A percentile compares a stretch with the other conserved stretches of the same genome.
Conservation (phyloP, 306 rosid species). For the Quercus cerris region DNA sequence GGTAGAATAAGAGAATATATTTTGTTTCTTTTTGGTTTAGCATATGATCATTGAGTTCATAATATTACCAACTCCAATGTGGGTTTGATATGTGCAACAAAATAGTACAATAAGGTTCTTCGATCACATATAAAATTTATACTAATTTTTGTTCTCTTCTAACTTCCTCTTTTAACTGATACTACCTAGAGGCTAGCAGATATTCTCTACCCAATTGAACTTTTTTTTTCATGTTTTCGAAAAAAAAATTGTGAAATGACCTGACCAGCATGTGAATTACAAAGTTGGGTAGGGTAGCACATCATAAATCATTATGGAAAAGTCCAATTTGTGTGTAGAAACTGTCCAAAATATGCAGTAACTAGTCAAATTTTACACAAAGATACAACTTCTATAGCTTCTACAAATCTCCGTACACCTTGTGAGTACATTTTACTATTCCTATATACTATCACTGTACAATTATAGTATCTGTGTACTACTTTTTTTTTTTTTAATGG, state of each 20-base stretch:
- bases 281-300: background rate
- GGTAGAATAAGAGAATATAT: background rate
- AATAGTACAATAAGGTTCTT: background rate
- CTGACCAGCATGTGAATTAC: background rate
- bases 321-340: too few species aligned
- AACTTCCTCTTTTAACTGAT: background rate
- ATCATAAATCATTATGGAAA: background rate
- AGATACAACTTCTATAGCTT: too few species aligned
- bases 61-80: background rate
- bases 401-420: background rate
- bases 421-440: too few species aligned
- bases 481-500: too few species aligned
- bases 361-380: too few species aligned
- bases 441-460: too few species aligned
- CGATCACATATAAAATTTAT: background rate
- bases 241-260: background rate
- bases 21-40: too few species aligned
- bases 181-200: background rate
- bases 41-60: background rate
- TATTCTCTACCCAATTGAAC: background rate
- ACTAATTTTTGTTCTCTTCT: background rate
- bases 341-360: too few species aligned
- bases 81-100: background rate
- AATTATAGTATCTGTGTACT: too few species aligned
- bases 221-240: background rate